phyloP scores from a whole-genome alignment of 345 rosid genomes.

The Mallotus nudiflorus region DNA sequence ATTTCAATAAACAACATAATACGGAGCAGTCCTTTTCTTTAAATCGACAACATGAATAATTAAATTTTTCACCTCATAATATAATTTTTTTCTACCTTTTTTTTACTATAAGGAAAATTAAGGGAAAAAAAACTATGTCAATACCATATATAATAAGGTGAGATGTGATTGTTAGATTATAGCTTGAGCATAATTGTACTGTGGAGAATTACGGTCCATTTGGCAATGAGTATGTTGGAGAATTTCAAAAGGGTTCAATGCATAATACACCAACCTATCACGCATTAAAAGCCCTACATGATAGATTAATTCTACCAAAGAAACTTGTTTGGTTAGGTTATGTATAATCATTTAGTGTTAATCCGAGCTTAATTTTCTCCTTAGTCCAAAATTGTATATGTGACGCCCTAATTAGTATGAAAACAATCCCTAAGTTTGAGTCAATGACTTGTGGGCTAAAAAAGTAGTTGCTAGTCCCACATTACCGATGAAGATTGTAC shows the following conservation, averaged over 20 bases:
- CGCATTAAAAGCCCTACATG: conserved; percentile 2
- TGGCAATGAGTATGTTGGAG: conserved; percentile 3
- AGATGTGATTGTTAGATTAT: background rate
- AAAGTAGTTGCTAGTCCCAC: background rate
- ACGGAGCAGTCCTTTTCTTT: too few relatives aligned
- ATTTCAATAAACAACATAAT: too few relatives aligned
- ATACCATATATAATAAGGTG: background rate
- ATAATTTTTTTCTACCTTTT: too few relatives aligned
- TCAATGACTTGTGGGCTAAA: conserved; percentile 7
- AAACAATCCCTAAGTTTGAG: background rate
- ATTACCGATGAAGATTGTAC: background rate
- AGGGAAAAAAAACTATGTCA: too few relatives aligned
- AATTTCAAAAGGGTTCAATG: conserved; percentile 6
- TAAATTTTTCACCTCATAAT: too few relatives aligned
- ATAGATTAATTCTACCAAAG: conserved; percentile 8
- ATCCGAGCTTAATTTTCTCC: background rate
- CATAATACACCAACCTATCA: conserved; percentile 6
- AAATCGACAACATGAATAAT: too few relatives aligned
- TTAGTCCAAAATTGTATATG: background rate
- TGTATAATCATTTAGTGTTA: background rate
- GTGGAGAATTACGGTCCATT: background rate
- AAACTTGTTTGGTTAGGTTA: conserved; percentile 4
- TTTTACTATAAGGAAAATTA: background rate
- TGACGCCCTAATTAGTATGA: background rate
- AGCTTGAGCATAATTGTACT: background rate